Evolutionary conservation across 2,329 filamentous ascomycete genomes (phyloP), one percentile per base, ranked within the genome.

Genomic region (Aciculosporium take): DNA sequence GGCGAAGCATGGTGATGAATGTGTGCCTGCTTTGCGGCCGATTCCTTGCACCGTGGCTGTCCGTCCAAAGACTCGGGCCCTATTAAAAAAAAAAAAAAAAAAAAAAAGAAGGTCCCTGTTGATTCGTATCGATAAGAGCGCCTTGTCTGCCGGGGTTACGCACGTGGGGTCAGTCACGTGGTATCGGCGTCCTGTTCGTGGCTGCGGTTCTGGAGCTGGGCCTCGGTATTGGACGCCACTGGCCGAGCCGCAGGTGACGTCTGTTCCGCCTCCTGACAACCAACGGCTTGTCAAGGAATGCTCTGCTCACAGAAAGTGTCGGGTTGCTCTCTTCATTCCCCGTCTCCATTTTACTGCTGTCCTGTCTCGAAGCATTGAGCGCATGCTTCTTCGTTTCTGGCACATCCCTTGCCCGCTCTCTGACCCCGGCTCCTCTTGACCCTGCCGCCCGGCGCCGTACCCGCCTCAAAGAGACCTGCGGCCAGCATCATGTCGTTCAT

Each of bases 401-500:
- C n/a, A n/a, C n/a, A n/a, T n/a, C n/a, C n/a, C n/a, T n/a, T n/a
- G n/a, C n/a, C n/a, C n/a, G n/a, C n/a, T n/a, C n/a, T n/a, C n/a
- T n/a, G n/a, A n/a, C n/a, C n/a, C n/a, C n/a, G n/a, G n/a, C 7
- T 21, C 18, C 10, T 7, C 31, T 32, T 15, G n/a, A 18, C 30
- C 8, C 18, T 21, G 5, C 18, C 18, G 18, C 2, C 10, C 18
- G 18, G 32, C 18, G 36, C 25, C 23, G 20, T 17, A 8, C 20
- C 17, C 17, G n/a, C 34, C 28, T 20, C 30, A 2, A 24, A 27
- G 25, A 39, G 10, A 37, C 24, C 24, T 39, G 27, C 15, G 10
- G 20, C 31, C 13, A 23, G 37, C 42, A 68, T 47, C 51, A 96
- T 98, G 89, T 95, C 89, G 42, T 96, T 98, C 63, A 74, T 96